phyloP scores from a whole-genome alignment of 768 basidiomycete species.

The Naganishia friedmannii region DNA sequence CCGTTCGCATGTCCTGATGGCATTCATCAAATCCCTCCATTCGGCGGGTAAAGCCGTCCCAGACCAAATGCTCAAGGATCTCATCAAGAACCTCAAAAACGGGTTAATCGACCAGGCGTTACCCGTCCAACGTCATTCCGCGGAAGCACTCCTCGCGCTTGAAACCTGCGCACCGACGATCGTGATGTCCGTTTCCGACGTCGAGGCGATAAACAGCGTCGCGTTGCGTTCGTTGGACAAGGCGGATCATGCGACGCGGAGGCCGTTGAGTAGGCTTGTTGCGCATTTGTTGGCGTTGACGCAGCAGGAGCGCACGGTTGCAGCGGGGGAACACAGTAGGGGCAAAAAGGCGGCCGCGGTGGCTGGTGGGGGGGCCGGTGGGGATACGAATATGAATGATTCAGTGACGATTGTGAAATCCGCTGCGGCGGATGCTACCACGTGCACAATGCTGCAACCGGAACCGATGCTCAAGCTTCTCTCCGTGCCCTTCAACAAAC shows the following conservation, averaged over 20 bases:
- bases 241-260: conserved; percentile 79
- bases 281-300: conserved; percentile 81
- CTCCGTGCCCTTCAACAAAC: conserved; percentile 75
- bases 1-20: conserved; percentile 72
- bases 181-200: conserved; percentile 64
- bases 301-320: conserved; percentile 59
- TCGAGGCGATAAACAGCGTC: conserved; percentile 69
- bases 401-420: conserved; percentile 56
- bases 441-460: conserved; percentile 68
- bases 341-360: conserved; percentile 59
- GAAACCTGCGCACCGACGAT: conserved; percentile 60
- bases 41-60: conserved; percentile 80
- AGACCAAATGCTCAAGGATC: conserved; percentile 72
- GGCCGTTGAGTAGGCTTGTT: conserved; percentile 71
- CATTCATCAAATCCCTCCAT: conserved; percentile 73
- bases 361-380: too few species aligned
- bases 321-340: conserved; percentile 50
- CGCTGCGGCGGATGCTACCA: conserved; percentile 57
- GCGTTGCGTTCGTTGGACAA: conserved; percentile 73
- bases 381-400: conserved; percentile 59
- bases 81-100: conserved; percentile 74
- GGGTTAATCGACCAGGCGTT: conserved; percentile 77
- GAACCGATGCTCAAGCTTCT: conserved; percentile 79
- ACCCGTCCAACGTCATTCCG: conserved; percentile 77
- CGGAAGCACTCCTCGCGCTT: conserved; percentile 65